Base-by-base conservation (phyloP, 352 stramenopile species). In the Phytopythium cucurbitacearum region DNA sequence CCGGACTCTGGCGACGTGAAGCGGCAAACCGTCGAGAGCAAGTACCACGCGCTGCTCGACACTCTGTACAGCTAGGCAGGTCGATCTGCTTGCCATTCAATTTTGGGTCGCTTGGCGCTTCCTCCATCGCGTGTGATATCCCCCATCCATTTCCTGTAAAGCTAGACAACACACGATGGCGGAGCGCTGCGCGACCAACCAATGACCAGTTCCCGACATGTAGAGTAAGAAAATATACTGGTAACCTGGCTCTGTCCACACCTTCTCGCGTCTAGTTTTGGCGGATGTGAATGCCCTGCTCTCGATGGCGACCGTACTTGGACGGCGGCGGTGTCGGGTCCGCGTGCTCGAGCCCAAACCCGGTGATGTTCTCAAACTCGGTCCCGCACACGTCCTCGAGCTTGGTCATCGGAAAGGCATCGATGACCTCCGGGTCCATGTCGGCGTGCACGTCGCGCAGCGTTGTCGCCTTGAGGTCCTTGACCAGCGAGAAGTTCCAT, bases 201-300 rank as follows among this genome's bases (percentile, higher is more conserved):
- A 21, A 5, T 28, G 21, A 28, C 21, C 21, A 28, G 21, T 28
- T 28, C 21, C 21, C 21, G 21, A 28, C 21, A 28, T 28, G 21
- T 28, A 28, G 21, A 28, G 21, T 28, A 28, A 28, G 21, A 28
- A 28, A 28, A 28, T 45, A 51, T 34, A 34, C 32, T 21, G 33
- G 1, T 34, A 13, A 5, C 13, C 36, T 13, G 21, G 12, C 2
- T 50, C 12, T 38, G 8, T 63, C 40, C 40, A 34, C 40, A n/a
- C 40, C 7, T 32, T 53, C 44, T 21, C 9, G 2, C 35, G n/a
- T 39, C 69, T 60, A 89, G 55, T 71, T 86, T 57, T 90, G 69
- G 42, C 85, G 85, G 55, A 95, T 95, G 56, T 79, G 83, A 52
- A 95, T 95, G 13, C 85, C 85, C 35, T 87, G 80, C 41, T 95